phyloP scores from a whole-genome alignment of 192 early-diverging fungal species.

The Obelidium mucronatum region DNA sequence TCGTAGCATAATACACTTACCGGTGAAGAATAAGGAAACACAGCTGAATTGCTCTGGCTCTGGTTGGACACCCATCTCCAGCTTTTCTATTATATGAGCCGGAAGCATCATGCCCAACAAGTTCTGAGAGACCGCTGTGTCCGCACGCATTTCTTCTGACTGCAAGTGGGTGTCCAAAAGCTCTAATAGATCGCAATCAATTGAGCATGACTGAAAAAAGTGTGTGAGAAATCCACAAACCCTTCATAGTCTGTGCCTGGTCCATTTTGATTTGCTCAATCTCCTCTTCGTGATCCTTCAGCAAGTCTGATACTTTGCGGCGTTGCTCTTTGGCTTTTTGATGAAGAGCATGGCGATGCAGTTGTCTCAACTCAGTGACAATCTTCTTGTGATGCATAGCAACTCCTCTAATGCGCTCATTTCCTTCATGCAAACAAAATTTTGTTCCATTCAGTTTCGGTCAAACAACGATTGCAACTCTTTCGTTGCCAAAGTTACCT shows the following conservation, averaged over 20 bases:
- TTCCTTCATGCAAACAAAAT: neutral
- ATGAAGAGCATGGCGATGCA: constrained; percentile 3
- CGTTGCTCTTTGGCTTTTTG: constrained; percentile 32
- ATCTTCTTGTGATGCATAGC: constrained; percentile 35
- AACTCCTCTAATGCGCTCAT: constrained; percentile 24
- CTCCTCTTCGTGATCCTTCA: constrained; percentile 41
- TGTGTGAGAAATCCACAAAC: neutral
- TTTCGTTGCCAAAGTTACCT: neutral
- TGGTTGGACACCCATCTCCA: constrained; percentile 25
- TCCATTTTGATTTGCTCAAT: constrained; percentile 37
- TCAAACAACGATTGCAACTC: neutral
- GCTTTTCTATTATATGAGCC: constrained; percentile 37
- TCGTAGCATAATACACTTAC: neutral
- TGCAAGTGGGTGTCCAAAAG: constrained; percentile 37
- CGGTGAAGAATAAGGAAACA: constrained; percentile 36
- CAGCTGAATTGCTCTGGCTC: constrained; percentile 32
- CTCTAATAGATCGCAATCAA: neutral
- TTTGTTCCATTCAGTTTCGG: neutral
- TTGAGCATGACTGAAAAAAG: neutral
- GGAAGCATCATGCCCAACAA: constrained; percentile 42
- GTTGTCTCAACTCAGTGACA: constrained; percentile 23
- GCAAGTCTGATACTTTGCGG: constrained; percentile 30
- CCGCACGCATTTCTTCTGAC: constrained; percentile 34
- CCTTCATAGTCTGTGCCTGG: constrained; percentile 26
- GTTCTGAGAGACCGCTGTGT: constrained; percentile 27